Evolutionary conservation across 1,284 basidiomycete genomes (phyloP).

Genomic region (Fomitopsis palustris): DNA sequence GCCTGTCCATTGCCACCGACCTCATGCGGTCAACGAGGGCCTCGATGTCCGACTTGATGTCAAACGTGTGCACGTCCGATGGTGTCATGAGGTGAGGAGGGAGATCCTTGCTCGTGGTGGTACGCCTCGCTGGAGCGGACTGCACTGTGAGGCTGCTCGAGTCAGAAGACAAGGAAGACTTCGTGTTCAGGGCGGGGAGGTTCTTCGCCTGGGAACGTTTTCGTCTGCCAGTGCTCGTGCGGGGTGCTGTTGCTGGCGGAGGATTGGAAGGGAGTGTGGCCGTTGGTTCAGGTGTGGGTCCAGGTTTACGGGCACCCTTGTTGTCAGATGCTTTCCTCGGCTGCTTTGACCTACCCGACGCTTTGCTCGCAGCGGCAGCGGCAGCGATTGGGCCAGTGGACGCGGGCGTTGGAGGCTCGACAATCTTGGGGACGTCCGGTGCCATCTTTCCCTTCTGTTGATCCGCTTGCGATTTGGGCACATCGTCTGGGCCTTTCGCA

Average conservation of each 20-base stretch:
- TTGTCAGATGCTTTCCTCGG: slow-evolving; percentile 24
- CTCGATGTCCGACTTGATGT: slow-evolving; percentile 60
- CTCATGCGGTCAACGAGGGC: slow-evolving; percentile 68
- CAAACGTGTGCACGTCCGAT: slow-evolving; percentile 34
- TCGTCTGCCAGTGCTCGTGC: slow-evolving; percentile 21
- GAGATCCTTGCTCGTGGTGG: slow-evolving; percentile 43
- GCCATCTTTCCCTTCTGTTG: slow-evolving; percentile 16
- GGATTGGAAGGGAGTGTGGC: slow-evolving; percentile 12
- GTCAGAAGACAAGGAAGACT: slow-evolving; percentile 23
- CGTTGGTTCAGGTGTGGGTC: slow-evolving; percentile 17
- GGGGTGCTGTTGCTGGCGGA: slow-evolving; percentile 14
- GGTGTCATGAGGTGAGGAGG: slow-evolving; percentile 53
- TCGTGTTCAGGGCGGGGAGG: slow-evolving; percentile 17
- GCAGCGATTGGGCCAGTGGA: slow-evolving; percentile 8
- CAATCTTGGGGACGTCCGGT: slow-evolving; percentile 21
- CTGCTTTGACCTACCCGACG: slow-evolving; percentile 16
- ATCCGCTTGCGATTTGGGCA: slow-evolving; percentile 1
- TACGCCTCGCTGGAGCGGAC: slow-evolving; percentile 17
- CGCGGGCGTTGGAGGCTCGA: slow-evolving; percentile 31
- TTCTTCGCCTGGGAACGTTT: slow-evolving; percentile 23
- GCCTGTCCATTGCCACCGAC: slow-evolving; percentile 67
- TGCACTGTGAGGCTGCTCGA: slow-evolving; percentile 12
- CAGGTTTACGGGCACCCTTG: slow-evolving; percentile 21
- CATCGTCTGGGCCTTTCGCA: not conserved
- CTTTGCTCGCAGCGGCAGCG: slow-evolving; percentile 8